Evolutionary conservation across 176 grass and related monocot genomes (phyloP).

Genomic region (Musa itinerans): DNA sequence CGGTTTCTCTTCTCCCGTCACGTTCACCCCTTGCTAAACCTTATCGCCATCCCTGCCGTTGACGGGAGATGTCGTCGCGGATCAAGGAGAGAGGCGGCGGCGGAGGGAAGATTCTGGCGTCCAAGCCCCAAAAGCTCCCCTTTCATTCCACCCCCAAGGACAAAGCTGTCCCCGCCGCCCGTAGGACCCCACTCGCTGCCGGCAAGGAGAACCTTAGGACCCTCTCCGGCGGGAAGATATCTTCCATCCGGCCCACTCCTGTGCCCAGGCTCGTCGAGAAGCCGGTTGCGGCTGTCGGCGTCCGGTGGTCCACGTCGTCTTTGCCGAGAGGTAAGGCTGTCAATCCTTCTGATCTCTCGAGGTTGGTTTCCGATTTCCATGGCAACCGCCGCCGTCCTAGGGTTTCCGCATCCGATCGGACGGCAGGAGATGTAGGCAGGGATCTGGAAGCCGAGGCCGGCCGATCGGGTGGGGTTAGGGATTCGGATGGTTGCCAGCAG

Average conservation of each 20-base stretch:
- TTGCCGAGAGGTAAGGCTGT: constrained; percentile 62
- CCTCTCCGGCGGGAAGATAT: constrained; percentile 33
- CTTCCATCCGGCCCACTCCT: constrained; percentile 13
- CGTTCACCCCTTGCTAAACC: too few species aligned
- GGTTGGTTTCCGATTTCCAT: constrained; percentile 26
- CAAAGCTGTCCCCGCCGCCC: constrained; percentile 2
- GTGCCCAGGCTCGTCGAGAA: constrained; percentile 14
- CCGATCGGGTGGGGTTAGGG: constrained; percentile 40
- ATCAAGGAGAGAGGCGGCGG: constrained; percentile 66
- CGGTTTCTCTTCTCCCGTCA: too few species aligned
- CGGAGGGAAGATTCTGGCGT: constrained; percentile 29
- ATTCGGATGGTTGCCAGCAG: constrained; percentile 27
- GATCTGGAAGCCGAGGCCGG: constrained; percentile 30
- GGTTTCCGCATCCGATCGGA: constrained; percentile 35
- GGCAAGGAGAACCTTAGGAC: constrained; percentile 38
- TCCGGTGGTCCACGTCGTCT: constrained; percentile 77
- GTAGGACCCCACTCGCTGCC: constrained; percentile 15
- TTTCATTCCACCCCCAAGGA: constrained; percentile 10
- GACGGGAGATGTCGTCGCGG: constrained; percentile 47
- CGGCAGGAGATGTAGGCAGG: constrained; percentile 29
- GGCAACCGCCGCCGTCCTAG: constrained; percentile 16
- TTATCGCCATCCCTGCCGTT: too few species aligned
- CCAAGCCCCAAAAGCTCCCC: constrained; percentile 6
- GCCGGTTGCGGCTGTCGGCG: constrained; percentile 12
- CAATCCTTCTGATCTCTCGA: constrained; percentile 31